Evolutionary conservation across 2,329 filamentous ascomycete genomes (phyloP).

Genomic region (Aspergillus neoniger): DNA sequence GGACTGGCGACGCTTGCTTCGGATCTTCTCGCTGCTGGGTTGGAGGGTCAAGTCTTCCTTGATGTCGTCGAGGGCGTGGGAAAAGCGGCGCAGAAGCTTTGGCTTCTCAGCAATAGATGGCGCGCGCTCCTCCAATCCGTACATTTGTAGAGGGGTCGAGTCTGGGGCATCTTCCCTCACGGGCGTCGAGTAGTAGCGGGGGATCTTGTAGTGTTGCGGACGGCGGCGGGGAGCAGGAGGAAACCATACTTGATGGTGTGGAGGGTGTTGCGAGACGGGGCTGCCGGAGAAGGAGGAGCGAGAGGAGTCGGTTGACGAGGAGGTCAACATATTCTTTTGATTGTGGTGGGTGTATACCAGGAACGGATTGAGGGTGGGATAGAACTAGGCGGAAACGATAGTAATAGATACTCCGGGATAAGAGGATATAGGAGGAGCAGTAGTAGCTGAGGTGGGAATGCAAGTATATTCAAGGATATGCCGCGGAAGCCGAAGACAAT

Average conservation of each 20-base stretch:
- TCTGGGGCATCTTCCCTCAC: constrained; percentile 30
- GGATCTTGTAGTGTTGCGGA: constrained; percentile 26
- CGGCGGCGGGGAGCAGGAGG: constrained; percentile 27
- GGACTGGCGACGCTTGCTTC: constrained; percentile 29
- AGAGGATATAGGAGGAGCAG: background rate
- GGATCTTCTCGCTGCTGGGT: constrained; percentile 28
- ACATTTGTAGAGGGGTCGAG: constrained; percentile 35
- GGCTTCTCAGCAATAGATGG: constrained; percentile 34
- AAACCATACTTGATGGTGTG: constrained; percentile 29
- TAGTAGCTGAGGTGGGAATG: background rate
- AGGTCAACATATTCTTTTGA: constrained; percentile 26
- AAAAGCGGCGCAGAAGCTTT: constrained; percentile 34
- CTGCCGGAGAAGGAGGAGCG: constrained; percentile 31
- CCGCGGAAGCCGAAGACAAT: constrained; percentile 1
- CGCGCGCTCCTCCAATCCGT: constrained; percentile 38
- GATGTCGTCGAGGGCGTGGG: constrained; percentile 40
- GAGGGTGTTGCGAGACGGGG: constrained; percentile 28
- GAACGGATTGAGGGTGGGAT: background rate
- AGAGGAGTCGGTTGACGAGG: constrained; percentile 31
- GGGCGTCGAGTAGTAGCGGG: constrained; percentile 39
- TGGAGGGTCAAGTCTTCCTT: constrained; percentile 35
- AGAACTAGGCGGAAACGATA: background rate
- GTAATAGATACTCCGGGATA: background rate
- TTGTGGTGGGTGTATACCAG: background rate
- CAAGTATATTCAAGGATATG: constrained; percentile 6